These are phyloP conservation scores for Jackrogersella multiformis DNA, from an alignment of 495 filamentous ascomycete genomes.

Conservation along the genomic window DNA sequence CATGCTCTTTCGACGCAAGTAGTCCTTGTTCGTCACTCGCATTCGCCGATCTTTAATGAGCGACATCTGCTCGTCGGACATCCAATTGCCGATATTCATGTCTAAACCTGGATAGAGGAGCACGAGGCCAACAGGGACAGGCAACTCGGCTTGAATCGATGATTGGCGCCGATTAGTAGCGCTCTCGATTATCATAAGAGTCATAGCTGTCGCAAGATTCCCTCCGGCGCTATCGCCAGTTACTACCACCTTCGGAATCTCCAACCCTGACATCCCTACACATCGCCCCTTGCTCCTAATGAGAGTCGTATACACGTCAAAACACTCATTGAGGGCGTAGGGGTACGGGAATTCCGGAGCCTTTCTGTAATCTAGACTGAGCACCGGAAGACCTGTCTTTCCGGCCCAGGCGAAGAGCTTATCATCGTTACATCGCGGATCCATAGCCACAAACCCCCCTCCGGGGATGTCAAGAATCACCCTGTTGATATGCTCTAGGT, in stretches of 20 bases:
- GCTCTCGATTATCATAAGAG: constrained; percentile 87
- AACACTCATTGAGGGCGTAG: constrained; percentile 94
- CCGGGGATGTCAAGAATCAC: constrained; percentile 93
- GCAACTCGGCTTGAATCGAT: constrained; percentile 69
- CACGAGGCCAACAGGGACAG: constrained; percentile 81
- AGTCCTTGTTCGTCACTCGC: constrained; percentile 76
- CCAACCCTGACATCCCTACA: constrained; percentile 79
- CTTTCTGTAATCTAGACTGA: constrained; percentile 94
- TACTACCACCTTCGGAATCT: constrained; percentile 76
- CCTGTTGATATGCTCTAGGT: constrained; percentile 77
- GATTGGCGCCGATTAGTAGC: constrained; percentile 64
- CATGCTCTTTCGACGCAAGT: constrained; percentile 80
- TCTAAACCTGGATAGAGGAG: constrained; percentile 91
- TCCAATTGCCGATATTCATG: constrained; percentile 98
- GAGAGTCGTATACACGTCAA: constrained; percentile 88
- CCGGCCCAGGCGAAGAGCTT: constrained; percentile 91
- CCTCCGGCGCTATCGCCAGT: constrained; percentile 94
- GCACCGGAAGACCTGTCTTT: constrained; percentile 80
- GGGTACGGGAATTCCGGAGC: constrained; percentile 96
- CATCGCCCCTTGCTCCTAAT: constrained; percentile 80
- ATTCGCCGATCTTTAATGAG: constrained; percentile 85
- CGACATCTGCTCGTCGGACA: constrained; percentile 97
- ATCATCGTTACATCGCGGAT: constrained; percentile 88
- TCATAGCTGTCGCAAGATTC: constrained; percentile 83
- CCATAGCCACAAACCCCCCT: constrained; percentile 96